A percentile compares a stretch with the other conserved stretches of the same genome.
phyloP scores from a whole-genome alignment of 2,329 filamentous ascomycete species.

The Penicillium crustosum region DNA sequence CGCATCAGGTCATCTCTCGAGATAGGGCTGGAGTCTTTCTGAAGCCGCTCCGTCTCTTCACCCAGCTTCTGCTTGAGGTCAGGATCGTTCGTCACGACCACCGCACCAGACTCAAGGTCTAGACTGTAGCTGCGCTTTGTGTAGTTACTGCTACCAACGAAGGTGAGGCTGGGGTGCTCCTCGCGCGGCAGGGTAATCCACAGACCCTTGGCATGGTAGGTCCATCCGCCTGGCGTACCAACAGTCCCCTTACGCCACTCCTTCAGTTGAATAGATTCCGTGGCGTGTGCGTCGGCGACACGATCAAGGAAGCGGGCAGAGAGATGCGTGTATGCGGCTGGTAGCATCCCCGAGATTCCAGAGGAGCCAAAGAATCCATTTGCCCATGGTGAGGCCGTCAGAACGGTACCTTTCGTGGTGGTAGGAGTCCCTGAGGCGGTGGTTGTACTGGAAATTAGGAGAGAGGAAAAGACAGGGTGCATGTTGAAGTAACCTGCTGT shows the following conservation, averaged over 20 bases:
- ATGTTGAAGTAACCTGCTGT: constrained; percentile 99
- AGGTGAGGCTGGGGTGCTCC: constrained; percentile 68
- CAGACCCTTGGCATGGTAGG: constrained; percentile 94
- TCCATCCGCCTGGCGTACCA: constrained; percentile 82
- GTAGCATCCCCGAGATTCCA: constrained; percentile 85
- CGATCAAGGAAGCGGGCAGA: constrained; percentile 75
- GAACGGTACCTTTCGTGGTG: constrained; percentile 67
- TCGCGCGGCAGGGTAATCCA: constrained; percentile 71
- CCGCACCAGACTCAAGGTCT: constrained; percentile 83
- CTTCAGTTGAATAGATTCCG: constrained; percentile 66
- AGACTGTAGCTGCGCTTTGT: constrained; percentile 90
- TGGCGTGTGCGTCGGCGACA: constrained; percentile 54
- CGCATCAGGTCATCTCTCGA: constrained; percentile 76
- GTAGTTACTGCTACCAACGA: constrained; percentile 93
- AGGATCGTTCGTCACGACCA: constrained; percentile 78
- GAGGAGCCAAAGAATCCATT: constrained; percentile 92
- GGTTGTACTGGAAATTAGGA: constrained; percentile 70
- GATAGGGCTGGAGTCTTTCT: constrained; percentile 68
- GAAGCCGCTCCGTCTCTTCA: constrained; percentile 77
- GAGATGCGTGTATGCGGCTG: constrained; percentile 87
- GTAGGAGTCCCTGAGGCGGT: constrained; percentile 29
- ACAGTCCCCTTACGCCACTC: constrained; percentile 88
- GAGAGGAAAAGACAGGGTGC: constrained; percentile 74
- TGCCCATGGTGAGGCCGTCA: constrained; percentile 88
- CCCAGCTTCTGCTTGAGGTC: constrained; percentile 70